phyloP scores from a whole-genome alignment of 2,329 filamentous ascomycete species.

The Colletotrichum somersetense region DNA sequence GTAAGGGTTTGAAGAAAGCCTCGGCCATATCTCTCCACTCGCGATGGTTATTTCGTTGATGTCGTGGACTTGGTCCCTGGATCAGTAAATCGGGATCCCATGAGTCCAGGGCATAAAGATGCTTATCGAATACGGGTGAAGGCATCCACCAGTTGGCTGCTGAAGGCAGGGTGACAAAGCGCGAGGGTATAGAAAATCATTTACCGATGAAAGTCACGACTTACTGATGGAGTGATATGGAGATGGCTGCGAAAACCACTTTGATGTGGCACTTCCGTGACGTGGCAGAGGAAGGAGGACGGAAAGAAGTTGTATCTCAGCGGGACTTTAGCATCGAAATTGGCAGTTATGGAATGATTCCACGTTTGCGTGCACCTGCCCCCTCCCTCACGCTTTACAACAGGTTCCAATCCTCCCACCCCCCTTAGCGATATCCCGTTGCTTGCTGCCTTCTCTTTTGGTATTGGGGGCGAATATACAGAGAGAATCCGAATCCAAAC shows the following conservation, averaged over 20 bases:
- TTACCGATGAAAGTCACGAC: too few relatives aligned
- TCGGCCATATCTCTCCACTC: conserved; percentile 3
- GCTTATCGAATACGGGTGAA: neutral
- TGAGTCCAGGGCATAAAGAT: neutral
- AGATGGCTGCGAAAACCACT: neutral
- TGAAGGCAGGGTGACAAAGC: neutral
- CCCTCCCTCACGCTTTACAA: neutral
- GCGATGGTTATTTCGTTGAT: neutral
- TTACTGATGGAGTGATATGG: too few relatives aligned
- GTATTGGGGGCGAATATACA: neutral
- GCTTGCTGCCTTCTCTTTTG: neutral
- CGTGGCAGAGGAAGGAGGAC: neutral
- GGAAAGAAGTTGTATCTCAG: neutral
- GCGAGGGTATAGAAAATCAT: too few relatives aligned
- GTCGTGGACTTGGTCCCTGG: neutral
- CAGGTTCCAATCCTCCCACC: neutral
- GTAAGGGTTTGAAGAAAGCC: neutral
- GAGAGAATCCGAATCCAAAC: neutral
- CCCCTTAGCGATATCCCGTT: too few relatives aligned
- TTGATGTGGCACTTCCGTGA: neutral
- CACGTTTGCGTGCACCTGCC: neutral
- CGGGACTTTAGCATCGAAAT: neutral
- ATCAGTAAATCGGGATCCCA: neutral
- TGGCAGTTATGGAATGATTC: neutral
- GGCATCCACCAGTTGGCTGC: neutral